Base-by-base conservation (phyloP, 169 alveolate genomes). In the Eimeria maxima region DNA sequence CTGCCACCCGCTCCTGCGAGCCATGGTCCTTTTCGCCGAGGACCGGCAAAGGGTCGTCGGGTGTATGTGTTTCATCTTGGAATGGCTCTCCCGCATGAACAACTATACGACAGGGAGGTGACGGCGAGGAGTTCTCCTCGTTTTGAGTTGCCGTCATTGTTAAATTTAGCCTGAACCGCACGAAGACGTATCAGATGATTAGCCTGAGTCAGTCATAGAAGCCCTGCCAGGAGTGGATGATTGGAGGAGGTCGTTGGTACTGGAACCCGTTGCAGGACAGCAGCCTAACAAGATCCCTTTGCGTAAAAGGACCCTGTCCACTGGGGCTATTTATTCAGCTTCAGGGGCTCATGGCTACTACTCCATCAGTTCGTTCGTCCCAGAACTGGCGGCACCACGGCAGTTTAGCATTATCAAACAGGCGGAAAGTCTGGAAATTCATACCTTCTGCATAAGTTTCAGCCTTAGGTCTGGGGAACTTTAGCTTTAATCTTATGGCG, bases 81-180 rank as follows among this genome's bases (percentile, higher is more conserved):
- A 55, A 14, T 20, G 80, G 80, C 45, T 86, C 80, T 29, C 27
- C 80, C 4, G 93, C 33, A 53, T 55, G 93, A 55, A 86, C 22
- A 44, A 86, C 44, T 57, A 86, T 86, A 38, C 71, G 90, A 22
- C 93, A 86, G 42, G 78, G 78, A 16, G 93, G 93, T 60, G 78
- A 86, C 14, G 57, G 42, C 33, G 76, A 33, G 4, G 80, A 50
- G 57, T 24, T 27, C 63, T 3, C 55, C 38, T 50, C 86, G 33
- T 44, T 74, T 45, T 7, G 18, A 45, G 7, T 60, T 44, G 55
- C 33, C 60, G 29, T 74, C 86, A 74, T 74, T 24, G 86, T 74
- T 33, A 18, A 42, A 38, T 38, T 44, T 42, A 29, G 63, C 86
- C 57, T 74, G 86, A 1, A 14, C 47, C 13, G 45, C 78, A 67